phyloP scores from a whole-genome alignment of 805 yeast species.

The Lipomyces anomalus region DNA sequence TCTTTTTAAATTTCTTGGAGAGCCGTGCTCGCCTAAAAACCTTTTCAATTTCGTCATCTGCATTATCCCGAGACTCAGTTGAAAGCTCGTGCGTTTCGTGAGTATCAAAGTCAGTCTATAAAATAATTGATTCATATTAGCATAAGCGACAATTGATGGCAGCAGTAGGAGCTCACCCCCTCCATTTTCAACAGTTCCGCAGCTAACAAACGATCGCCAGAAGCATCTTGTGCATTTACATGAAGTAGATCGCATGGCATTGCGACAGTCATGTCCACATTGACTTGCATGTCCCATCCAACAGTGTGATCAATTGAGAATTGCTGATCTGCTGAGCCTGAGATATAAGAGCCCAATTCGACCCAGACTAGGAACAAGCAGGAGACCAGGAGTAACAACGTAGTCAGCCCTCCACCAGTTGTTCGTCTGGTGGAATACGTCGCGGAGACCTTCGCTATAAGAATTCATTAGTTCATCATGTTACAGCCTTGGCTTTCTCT shows the following conservation, averaged over 20 bases:
- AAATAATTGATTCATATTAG: too few species aligned
- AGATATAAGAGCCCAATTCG: slow-evolving; percentile 77
- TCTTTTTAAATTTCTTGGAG: slow-evolving; percentile 11
- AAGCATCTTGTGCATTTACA: slow-evolving; percentile 69
- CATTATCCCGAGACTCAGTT: slow-evolving; percentile 13
- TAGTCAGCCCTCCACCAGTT: slow-evolving; percentile 68
- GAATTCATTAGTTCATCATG: slow-evolving; percentile 32
- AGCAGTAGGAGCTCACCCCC: slow-evolving; percentile 38
- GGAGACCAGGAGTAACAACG: slow-evolving; percentile 56
- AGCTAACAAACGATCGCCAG: slow-evolving; percentile 74
- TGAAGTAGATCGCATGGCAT: slow-evolving; percentile 77
- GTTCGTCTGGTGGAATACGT: slow-evolving; percentile 69
- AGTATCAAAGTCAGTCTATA: slow-evolving; percentile 17
- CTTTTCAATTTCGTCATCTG: slow-evolving; percentile 11
- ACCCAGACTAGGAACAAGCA: slow-evolving; percentile 71
- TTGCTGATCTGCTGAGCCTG: slow-evolving; percentile 73
- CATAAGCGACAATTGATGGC: slow-evolving; percentile 1
- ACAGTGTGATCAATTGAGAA: slow-evolving; percentile 66
- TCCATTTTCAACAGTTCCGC: slow-evolving; percentile 68
- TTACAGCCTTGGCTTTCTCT: slow-evolving; percentile 22
- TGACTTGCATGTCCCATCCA: slow-evolving; percentile 56
- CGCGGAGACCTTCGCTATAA: slow-evolving; percentile 58
- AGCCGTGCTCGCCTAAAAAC: slow-evolving; percentile 21
- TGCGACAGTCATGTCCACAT: slow-evolving; percentile 72
- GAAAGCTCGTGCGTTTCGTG: slow-evolving; percentile 17